Evolutionary conservation across 2,329 filamentous ascomycete genomes (phyloP), one percentile per base, ranked within the genome.

Genomic region (Ceratocystis diversiconidia): DNA sequence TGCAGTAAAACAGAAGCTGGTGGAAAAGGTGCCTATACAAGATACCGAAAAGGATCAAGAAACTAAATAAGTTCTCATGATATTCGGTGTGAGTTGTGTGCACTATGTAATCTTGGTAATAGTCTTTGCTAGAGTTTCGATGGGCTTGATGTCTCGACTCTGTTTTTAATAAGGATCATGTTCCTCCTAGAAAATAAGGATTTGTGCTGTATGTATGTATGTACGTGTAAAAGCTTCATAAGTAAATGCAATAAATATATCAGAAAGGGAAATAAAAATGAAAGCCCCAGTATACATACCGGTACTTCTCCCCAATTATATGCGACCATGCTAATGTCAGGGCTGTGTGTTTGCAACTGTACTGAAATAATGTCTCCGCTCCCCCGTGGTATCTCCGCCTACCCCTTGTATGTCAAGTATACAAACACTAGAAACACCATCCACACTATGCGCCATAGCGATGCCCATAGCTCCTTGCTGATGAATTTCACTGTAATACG

Each of bases 381-480:
- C 52, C 6, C 22, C 22, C n/a, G 6, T 55, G 17, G 28, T 41
- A 12, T 25, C 10, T 17, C 10, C 28, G 3, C 50, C 60, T 72
- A 89, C 69, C 86, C 85, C 71, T 79, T 79, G 75, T 81, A 84
- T 66, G 86, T 78, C 70, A 92, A 75, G 75, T 85, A 89, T 36
- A 78, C 78, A 79, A 88, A 94, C 73, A 85, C 85, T 15, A 77
- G 69, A 57, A 85, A 73, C 22, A 83, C 84, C 73, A 88, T 81
- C 79, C 82, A 83, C 5, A 78, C 79, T 2, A 91, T 85, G 61
- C 82, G 78, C 76, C 82, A 84, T 19, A 85, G 70, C 57, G 82
- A 85, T 7, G 78, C 80, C 74, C 79, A 80, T 46, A 90, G 75
- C 73, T 92, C 87, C 30, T 78, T 76, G 41, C 77, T 72, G 5